phyloP scores from a whole-genome alignment of 2,329 filamentous ascomycete species.

The Fusarium euwallaceae region DNA sequence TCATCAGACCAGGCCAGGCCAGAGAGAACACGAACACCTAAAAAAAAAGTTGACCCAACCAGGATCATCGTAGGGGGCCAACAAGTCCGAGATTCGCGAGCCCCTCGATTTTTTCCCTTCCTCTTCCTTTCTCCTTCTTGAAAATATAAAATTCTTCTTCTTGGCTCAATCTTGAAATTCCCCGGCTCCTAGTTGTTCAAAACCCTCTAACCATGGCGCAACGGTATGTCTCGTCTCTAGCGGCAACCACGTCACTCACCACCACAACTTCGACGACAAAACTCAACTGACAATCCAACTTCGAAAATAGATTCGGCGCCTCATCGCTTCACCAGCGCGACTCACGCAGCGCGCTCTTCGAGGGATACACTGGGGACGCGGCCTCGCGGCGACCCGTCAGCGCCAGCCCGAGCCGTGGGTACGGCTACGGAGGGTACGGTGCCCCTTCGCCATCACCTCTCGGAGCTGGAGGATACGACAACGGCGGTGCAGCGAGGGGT shows the following conservation, averaged over 20 bases:
- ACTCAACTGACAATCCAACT: conserved; percentile 17
- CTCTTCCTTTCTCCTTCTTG: not conserved
- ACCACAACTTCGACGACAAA: too few species aligned
- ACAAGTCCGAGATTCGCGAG: conserved; percentile 36
- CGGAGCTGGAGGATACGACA: conserved; percentile 30
- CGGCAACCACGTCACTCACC: conserved; percentile 14
- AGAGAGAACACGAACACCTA: conserved; percentile 38
- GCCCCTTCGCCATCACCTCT: conserved; percentile 38
- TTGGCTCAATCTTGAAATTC: not conserved
- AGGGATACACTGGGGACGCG: conserved; percentile 72
- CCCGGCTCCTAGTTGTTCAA: not conserved
- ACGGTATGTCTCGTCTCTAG: conserved; percentile 46
- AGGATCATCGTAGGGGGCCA: conserved; percentile 40
- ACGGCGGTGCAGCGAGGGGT: conserved; percentile 20
- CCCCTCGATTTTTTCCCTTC: conserved; percentile 28
- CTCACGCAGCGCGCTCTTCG: conserved; percentile 79
- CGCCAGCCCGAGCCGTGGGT: conserved; percentile 61
- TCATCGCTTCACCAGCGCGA: conserved; percentile 81
- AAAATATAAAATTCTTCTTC: not conserved
- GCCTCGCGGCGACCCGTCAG: conserved; percentile 57
- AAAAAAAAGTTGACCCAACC: conserved; percentile 30
- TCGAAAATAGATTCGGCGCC: conserved; percentile 69
- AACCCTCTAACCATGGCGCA: conserved; percentile 50
- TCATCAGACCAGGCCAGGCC: conserved; percentile 25
- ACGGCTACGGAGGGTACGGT: conserved; percentile 61